Conservation (phyloP, 805 yeast species). For the Debaryomyces hansenii region DNA sequence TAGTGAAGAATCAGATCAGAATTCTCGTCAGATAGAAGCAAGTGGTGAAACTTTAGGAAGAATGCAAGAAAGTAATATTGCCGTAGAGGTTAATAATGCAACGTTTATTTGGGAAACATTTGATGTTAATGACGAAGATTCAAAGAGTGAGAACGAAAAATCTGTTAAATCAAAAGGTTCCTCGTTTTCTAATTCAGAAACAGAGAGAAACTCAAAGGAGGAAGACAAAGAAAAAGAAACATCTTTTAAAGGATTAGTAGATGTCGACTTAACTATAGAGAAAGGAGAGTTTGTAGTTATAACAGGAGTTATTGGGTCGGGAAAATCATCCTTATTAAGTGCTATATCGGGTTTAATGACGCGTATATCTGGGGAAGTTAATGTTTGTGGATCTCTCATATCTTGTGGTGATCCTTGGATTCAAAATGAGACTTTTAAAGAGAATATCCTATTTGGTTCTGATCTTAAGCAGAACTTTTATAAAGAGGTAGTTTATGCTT, state of each 20-base stretch:
- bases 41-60: slow-evolving; percentile 12
- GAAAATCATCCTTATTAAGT: slow-evolving; percentile 70
- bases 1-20: background rate
- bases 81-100: slow-evolving; percentile 53
- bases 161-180: slow-evolving; percentile 4
- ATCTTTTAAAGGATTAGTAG: slow-evolving; percentile 33
- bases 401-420: slow-evolving; percentile 78
- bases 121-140: slow-evolving; percentile 16
- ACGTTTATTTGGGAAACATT: slow-evolving; percentile 65
- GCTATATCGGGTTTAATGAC: slow-evolving; percentile 76
- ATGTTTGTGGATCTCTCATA: slow-evolving; percentile 52
- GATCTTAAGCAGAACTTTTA: slow-evolving; percentile 54
- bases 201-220: slow-evolving; percentile 3
- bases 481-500: slow-evolving; percentile 55
- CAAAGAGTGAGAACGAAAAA: slow-evolving; percentile 3
- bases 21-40: slow-evolving; percentile 5
- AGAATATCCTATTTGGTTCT: slow-evolving; percentile 69
- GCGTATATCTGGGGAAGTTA: slow-evolving; percentile 50
- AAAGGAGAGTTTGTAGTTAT: slow-evolving; percentile 73
- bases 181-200: background rate
- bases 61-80: slow-evolving; percentile 27
- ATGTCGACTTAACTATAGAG: slow-evolving; percentile 53
- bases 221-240: background rate
- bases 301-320: slow-evolving; percentile 81
- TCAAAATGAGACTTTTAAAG: slow-evolving; percentile 75